Conservation (phyloP, 2,329 filamentous ascomycete species). For the Phyllosticta ampelicida region DNA sequence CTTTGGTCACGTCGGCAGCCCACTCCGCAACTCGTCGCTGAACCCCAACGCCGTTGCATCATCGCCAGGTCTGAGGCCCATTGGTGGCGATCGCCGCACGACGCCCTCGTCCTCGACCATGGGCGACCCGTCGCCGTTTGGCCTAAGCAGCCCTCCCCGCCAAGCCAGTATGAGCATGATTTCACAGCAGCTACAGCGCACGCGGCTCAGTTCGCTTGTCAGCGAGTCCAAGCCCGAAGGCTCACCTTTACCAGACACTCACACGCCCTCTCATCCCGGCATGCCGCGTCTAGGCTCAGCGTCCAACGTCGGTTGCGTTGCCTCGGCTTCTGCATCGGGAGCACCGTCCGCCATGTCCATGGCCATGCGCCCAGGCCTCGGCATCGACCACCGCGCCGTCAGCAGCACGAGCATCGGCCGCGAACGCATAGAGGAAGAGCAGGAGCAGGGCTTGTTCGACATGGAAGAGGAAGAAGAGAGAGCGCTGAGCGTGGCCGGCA, state of each 20-base stretch:
- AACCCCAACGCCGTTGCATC: constrained; percentile 30
- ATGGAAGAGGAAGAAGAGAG: constrained; percentile 32
- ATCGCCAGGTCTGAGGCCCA: constrained; percentile 42
- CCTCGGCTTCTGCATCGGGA: not conserved
- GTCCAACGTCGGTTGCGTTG: constrained; percentile 22
- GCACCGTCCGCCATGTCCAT: not conserved
- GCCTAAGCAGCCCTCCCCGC: constrained; percentile 43
- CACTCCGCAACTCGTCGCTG: constrained; percentile 50
- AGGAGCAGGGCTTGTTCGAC: constrained; percentile 31
- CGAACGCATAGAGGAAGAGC: constrained; percentile 31
- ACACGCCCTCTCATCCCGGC: constrained; percentile 41
- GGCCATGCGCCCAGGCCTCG: constrained; percentile 13
- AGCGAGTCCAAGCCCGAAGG: constrained; percentile 15
- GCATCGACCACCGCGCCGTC: constrained; percentile 26
- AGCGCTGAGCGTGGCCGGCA: not conserved
- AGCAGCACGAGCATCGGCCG: constrained; percentile 28
- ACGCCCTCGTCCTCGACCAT: constrained; percentile 22
- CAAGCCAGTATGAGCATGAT: constrained; percentile 52
- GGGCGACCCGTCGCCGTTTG: constrained; percentile 39
- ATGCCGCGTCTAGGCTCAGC: constrained; percentile 37
- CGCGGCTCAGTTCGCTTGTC: constrained; percentile 26
- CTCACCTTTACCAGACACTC: constrained; percentile 2
- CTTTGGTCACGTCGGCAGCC: constrained; percentile 54
- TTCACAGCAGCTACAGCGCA: constrained; percentile 44
- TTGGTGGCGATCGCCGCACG: constrained; percentile 30